Evolutionary conservation across 768 basidiomycete genomes (phyloP), one percentile per base, ranked within the genome.

Genomic region (Boletus insuetus): DNA sequence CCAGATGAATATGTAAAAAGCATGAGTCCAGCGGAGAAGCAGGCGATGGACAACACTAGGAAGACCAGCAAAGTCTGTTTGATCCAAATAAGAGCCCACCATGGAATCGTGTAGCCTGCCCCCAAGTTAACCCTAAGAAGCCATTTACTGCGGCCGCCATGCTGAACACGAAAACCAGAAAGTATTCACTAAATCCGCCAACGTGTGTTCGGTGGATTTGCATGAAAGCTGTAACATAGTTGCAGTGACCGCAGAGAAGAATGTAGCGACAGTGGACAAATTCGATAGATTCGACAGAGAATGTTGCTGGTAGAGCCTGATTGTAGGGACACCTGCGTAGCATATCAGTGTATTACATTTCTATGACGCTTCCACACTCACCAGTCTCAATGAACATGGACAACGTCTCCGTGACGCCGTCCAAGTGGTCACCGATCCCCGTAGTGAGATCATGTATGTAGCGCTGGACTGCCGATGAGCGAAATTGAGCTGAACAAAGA

Each of bases 21-120:
- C 61, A 86, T 83, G 16, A 91, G 77, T 12, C 89, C 89, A 37
- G 87, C 78, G 2, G 87, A 90, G 70, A 91, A 91, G 69, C 86
- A 87, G 35, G 87, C 86, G 44, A 91, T 87, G 48, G 89, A 89
- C 67, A 91, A 77, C 54, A 91, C 88, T 45, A 91, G 80, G 73
- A 91, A 89, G 57, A 90, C 86, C 34, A 91, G 77, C n/a, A 89
- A 89, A 6, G 87, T 88, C 32, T 87, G 77, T 66, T 90, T 91
- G 74, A 91, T 91, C 89, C 88, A 91, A 61, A 90, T 90, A 43
- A 79, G 65, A 34, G 81, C 79, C 79, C 79, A 80, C 79, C 79
- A 81, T 6, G 79, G 80, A 45, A 81, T 78, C 54, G 81, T 76
- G 79, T 78, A 20, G 80, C 79, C 59, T 80, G 79, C 64, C 78